Percentiles rank a stretch among this genome's conserved stretches.
These are phyloP conservation scores for Naganishia cerealis DNA, from an alignment of 1,284 basidiomycete genomes.

Conservation along the genomic window DNA sequence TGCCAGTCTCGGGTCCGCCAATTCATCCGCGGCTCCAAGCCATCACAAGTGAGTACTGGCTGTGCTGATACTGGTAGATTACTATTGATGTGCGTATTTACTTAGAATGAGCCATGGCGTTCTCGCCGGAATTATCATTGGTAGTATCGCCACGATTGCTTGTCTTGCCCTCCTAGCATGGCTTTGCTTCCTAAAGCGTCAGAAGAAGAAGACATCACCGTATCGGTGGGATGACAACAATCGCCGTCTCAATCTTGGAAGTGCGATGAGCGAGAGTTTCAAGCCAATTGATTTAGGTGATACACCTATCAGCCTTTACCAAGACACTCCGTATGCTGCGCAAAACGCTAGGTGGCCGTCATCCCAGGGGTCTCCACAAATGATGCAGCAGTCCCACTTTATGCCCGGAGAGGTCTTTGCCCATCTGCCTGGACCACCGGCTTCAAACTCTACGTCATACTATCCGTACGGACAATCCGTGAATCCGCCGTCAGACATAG, in stretches of 20 bases:
- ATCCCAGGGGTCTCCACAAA: not conserved
- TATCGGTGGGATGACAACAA: constrained; percentile 10
- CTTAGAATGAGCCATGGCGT: constrained; percentile 10
- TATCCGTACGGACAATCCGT: constrained; percentile 22
- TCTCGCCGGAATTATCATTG: constrained; percentile 9
- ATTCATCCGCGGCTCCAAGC: not conserved
- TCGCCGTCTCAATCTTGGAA: not conserved
- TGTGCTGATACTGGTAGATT: no score
- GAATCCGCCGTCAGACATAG: constrained; percentile 7
- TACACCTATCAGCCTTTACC: constrained; percentile 16
- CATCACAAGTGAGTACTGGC: not conserved
- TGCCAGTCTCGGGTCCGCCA: not conserved
- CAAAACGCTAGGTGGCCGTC: not conserved
- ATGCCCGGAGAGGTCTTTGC: not conserved
- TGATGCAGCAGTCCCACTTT: constrained; percentile 7
- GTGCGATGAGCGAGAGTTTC: not conserved
- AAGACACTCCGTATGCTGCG: constrained; percentile 1
- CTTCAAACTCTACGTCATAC: constrained; percentile 16
- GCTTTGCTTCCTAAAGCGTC: constrained; percentile 11
- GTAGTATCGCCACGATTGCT: not conserved
- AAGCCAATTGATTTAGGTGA: not conserved
- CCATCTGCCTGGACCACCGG: not conserved
- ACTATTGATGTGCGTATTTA: no score
- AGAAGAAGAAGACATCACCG: not conserved
- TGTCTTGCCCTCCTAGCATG: constrained; percentile 2